Percentiles rank a stretch among this genome's conserved stretches.
phyloP scores from a whole-genome alignment of 2,329 filamentous ascomycete species.

The Emericellopsis cladophorae region DNA sequence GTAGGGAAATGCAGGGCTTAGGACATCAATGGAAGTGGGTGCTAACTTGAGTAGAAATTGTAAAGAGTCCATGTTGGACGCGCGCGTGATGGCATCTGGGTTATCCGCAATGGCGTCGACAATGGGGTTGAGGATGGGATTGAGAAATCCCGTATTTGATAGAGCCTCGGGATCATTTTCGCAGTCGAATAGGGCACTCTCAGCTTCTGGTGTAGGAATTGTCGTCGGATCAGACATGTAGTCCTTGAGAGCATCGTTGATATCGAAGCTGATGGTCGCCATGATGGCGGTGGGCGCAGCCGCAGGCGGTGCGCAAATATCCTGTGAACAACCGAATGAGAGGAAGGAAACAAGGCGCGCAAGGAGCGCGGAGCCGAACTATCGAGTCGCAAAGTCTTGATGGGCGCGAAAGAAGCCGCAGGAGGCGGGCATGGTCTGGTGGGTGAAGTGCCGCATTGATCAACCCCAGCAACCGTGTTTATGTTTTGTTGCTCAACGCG shows the following conservation, averaged over 20 bases:
- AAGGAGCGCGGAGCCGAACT: not conserved
- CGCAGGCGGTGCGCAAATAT: not conserved
- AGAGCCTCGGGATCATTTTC: constrained; percentile 83
- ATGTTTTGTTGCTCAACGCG: constrained; percentile 10
- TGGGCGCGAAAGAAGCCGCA: not conserved
- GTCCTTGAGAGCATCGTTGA: constrained; percentile 91
- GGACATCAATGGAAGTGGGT: constrained; percentile 9
- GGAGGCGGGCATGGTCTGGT: not conserved
- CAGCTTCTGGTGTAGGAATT: constrained; percentile 77
- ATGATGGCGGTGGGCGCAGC: constrained; percentile 26
- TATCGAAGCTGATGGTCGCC: constrained; percentile 79
- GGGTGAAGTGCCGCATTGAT: constrained; percentile 2
- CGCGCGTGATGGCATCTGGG: constrained; percentile 73
- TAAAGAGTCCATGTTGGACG: constrained; percentile 76
- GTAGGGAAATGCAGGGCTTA: not conserved
- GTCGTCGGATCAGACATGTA: constrained; percentile 87
- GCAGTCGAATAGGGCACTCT: constrained; percentile 73
- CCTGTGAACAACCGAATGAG: not conserved
- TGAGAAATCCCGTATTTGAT: constrained; percentile 59
- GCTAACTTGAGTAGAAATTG: constrained; percentile 95
- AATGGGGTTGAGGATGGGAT: constrained; percentile 79
- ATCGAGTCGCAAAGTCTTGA: not conserved
- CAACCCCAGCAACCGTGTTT: constrained; percentile 13
- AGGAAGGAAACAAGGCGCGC: constrained; percentile 4
- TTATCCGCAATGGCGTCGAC: constrained; percentile 86